phyloP scores from a whole-genome alignment of 2,329 filamentous ascomycete species.

The Xylaria hypoxylon region DNA sequence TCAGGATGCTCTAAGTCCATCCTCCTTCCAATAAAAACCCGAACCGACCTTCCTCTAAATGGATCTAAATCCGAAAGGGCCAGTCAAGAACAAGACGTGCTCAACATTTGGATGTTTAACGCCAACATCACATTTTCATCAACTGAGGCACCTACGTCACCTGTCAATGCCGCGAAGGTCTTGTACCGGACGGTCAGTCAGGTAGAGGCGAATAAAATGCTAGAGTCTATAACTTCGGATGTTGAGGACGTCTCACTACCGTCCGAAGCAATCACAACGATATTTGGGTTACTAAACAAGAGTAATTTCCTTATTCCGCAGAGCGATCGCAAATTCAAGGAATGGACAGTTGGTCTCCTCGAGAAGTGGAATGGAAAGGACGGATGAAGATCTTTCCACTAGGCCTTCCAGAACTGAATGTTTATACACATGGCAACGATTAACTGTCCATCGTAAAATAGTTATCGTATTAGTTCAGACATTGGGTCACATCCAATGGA shows the following conservation, averaged over 20 bases:
- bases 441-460: neutral
- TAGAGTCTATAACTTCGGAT: constrained; percentile 64
- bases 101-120: constrained; percentile 69
- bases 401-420: neutral
- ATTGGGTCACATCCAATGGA: neutral
- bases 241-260: constrained; percentile 71
- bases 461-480: neutral
- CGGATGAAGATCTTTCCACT: constrained; percentile 1
- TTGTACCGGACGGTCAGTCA: constrained; percentile 60
- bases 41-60: neutral
- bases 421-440: neutral
- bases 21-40: constrained; percentile 56
- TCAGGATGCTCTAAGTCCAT: constrained; percentile 69
- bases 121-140: constrained; percentile 65
- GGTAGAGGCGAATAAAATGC: constrained; percentile 60
- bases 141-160: constrained; percentile 48
- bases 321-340: constrained; percentile 68
- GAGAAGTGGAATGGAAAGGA: constrained; percentile 59
- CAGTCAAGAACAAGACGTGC: constrained; percentile 41
- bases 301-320: constrained; percentile 66
- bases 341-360: constrained; percentile 76
- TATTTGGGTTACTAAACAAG: constrained; percentile 58
- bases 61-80: constrained; percentile 1
- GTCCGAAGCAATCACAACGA: constrained; percentile 58
- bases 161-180: constrained; percentile 62